These are phyloP conservation scores for Aspergillus sclerotiicarbonarius DNA, from an alignment of 495 filamentous ascomycete genomes.

Conservation along the genomic window DNA sequence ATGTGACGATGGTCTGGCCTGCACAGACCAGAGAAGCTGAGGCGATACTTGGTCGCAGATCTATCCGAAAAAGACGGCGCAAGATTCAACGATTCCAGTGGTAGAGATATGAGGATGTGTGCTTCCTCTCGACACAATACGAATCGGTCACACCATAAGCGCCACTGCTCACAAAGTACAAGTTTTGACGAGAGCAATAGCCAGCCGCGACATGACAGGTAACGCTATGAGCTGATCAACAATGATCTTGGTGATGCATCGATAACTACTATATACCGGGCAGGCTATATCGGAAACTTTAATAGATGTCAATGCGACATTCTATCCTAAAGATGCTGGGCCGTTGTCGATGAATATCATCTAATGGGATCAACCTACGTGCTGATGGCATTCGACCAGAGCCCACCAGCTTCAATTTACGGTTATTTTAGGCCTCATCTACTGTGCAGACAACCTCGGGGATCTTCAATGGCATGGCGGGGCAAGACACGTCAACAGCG, in stretches of 20 bases:
- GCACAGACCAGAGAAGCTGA: background rate
- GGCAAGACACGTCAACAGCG: slow-evolving; percentile 5
- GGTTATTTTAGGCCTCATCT: background rate
- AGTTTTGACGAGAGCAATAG: too few relatives aligned
- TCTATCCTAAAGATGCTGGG: too few relatives aligned
- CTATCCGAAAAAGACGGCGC: background rate
- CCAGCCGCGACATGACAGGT: background rate
- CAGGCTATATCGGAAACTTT: too few relatives aligned
- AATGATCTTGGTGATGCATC: too few relatives aligned
- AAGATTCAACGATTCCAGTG: background rate
- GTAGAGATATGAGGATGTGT: background rate
- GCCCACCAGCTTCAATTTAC: background rate
- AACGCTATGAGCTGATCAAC: background rate
- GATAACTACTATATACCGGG: too few relatives aligned
- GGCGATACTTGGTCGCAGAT: too few relatives aligned
- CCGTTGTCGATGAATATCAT: background rate
- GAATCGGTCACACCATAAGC: background rate
- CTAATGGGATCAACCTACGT: background rate
- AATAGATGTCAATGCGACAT: too few relatives aligned
- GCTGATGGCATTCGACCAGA: background rate
- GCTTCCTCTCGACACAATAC: background rate
- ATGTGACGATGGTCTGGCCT: background rate
- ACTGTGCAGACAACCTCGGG: background rate
- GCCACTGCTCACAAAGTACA: too few relatives aligned
- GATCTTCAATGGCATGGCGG: background rate